Evolutionary conservation across 495 filamentous ascomycete species (phyloP).

Genomic region (Alectoria sarmentosa): DNA sequence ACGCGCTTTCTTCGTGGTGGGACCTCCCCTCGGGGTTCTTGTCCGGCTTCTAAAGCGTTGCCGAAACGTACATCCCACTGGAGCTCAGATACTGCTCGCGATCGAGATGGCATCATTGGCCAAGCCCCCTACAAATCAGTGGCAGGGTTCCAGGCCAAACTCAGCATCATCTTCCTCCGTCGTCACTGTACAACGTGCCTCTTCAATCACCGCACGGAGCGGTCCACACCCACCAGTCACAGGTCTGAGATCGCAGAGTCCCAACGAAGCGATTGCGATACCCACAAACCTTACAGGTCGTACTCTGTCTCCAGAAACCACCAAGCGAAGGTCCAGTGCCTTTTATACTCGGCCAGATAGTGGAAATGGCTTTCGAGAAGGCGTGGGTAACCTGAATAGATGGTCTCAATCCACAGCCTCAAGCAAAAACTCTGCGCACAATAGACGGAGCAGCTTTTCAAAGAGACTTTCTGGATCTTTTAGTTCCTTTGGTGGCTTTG

Average conservation of each 20-base stretch:
- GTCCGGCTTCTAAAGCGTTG: background rate
- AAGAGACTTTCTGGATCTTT: conserved; percentile 40
- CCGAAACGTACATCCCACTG: conserved; percentile 5
- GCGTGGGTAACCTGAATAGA: conserved; percentile 67
- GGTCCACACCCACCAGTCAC: conserved; percentile 20
- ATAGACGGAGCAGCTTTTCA: conserved; percentile 46
- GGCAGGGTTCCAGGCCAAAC: conserved; percentile 24
- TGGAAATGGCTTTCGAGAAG: conserved; percentile 49
- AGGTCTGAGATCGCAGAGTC: conserved; percentile 25
- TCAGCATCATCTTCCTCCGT: conserved; percentile 28
- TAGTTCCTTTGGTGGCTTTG: conserved; percentile 34
- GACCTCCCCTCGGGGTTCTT: conserved; percentile 4
- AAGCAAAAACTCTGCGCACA: conserved; percentile 52
- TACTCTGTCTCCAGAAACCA: conserved; percentile 23
- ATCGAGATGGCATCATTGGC: conserved; percentile 25
- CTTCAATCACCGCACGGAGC: conserved; percentile 22
- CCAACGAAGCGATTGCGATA: conserved; percentile 19
- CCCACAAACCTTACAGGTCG: conserved; percentile 18
- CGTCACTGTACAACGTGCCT: conserved; percentile 26
- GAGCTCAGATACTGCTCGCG: background rate
- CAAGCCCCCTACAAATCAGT: conserved; percentile 23
- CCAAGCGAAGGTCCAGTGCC: conserved; percentile 24
- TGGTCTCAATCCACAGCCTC: conserved; percentile 76
- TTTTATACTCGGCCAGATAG: conserved; percentile 29
- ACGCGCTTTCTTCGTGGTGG: conserved; percentile 6